Evolutionary conservation across 495 filamentous ascomycete species (phyloP).

Genomic region (Parachaetomium inaequale): DNA sequence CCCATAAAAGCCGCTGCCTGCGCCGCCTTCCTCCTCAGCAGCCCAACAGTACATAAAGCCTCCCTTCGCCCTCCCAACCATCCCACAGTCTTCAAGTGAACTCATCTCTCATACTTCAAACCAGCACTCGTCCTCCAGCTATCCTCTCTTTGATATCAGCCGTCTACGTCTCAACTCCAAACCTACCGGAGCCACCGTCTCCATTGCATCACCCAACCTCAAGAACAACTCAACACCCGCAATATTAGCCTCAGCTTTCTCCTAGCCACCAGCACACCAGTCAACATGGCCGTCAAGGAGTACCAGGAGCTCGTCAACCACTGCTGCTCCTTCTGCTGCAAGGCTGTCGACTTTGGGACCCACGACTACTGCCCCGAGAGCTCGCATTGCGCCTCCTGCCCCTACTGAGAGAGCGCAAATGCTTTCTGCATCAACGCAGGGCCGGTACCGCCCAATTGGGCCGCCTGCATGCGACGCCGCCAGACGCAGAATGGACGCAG

Average conservation of each 20-base stretch:
- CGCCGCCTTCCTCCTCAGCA: slow-evolving; percentile 5
- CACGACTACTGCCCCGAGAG: slow-evolving; percentile 49
- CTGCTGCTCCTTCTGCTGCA: slow-evolving; percentile 54
- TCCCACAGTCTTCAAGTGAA: neutral
- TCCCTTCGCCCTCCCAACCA: neutral
- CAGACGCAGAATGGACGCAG: neutral
- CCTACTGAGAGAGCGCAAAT: slow-evolving; percentile 32
- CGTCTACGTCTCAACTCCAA: neutral
- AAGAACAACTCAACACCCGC: neutral
- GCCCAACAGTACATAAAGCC: slow-evolving; percentile 9
- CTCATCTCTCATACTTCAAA: neutral
- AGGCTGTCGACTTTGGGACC: slow-evolving; percentile 50
- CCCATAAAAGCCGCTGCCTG: neutral
- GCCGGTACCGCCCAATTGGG: slow-evolving; percentile 26
- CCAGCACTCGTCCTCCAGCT: neutral
- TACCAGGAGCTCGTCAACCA: slow-evolving; percentile 45
- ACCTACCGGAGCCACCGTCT: neutral
- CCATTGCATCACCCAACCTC: too few species aligned
- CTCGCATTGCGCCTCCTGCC: slow-evolving; percentile 44
- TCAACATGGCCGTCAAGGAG: slow-evolving; percentile 47
- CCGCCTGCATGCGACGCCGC: slow-evolving; percentile 23
- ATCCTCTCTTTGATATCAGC: neutral
- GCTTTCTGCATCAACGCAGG: slow-evolving; percentile 5
- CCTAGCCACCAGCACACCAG: neutral
- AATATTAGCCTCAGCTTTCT: neutral